Base-by-base conservation (phyloP, 805 yeast genomes). In the Suhomyces prunicola region DNA sequence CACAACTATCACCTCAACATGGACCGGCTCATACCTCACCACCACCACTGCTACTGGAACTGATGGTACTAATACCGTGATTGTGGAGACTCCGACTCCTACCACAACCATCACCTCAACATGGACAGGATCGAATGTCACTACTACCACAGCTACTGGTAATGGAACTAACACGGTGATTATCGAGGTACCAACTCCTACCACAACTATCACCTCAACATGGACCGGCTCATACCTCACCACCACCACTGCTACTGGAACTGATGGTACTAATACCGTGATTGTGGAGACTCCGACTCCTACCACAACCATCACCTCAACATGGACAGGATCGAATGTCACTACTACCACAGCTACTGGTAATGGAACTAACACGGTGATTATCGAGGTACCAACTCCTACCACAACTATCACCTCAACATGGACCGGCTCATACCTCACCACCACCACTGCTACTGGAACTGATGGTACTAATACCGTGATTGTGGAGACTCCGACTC, bases 11-110 rank as follows among this genome's bases (percentile, higher is more conserved):
- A 57, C 66, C 3, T 26, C 26, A 2, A 47, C 55, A 12, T 51
- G 50, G 47, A 50, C 54, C 6, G 56, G 54, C 19, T n/a, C 48
- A 10, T 15, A 27, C 7, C 40, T 46, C 17, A 26, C 50, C 12
- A 46, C 50, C 35, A 39, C 36, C n/a, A 52, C 60, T 6, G 29
- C 35, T 2, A 47, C 56, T n/a, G 47, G 46, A 2, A 49, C 57
- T 13, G 57, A 52, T 13, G 53, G 49, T 9, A 57, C 57, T 5
- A 51, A 52, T 23, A 57, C 60, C 1, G 54, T 57, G 4, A 29
- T 57, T 6, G 51, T 59, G 5, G 48, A 55, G 4, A 53, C 56
- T 3, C 65, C 65, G 6, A 31, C 47, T 19, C 64, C 62, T 19
- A 57, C 58, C 7, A 47, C 47, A 7, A 60, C 62, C 4, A 36